These are phyloP conservation scores for Eucalyptus albens DNA, from an alignment of 345 rosid species.

Conservation along the genomic window DNA sequence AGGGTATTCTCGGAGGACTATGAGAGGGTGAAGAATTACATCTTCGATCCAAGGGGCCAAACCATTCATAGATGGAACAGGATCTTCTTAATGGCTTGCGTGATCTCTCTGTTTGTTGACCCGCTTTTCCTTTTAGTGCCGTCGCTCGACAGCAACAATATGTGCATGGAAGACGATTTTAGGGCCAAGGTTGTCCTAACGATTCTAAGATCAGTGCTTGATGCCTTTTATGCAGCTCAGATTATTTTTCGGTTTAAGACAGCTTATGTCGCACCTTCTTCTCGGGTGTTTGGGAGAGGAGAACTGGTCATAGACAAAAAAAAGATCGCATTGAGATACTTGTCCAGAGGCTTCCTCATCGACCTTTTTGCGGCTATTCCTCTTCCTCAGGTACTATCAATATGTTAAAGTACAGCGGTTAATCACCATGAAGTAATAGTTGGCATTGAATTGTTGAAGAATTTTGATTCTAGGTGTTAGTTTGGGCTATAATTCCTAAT, in stretches of 20 bases:
- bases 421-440: not conserved
- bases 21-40: not conserved
- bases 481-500: slow-evolving; percentile 9
- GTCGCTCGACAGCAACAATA: not conserved
- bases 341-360: not conserved
- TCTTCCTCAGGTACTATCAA: not conserved
- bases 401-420: not conserved
- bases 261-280: not conserved
- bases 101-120: not conserved
- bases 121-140: not conserved
- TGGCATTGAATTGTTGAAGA: not conserved
- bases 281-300: slow-evolving; percentile 1
- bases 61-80: not conserved
- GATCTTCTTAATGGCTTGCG: not conserved
- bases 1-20: slow-evolving; percentile 3
- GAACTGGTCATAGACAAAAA: not conserved
- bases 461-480: slow-evolving; percentile 2
- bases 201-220: not conserved
- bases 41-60: not conserved
- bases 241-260: not conserved
- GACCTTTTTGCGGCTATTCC: not conserved
- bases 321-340: not conserved
- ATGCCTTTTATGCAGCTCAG: not conserved
- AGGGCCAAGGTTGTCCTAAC: not conserved
- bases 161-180: not conserved